Conservation (phyloP, 2,329 filamentous ascomycete genomes). For the Scortechinia acanthostroma region DNA sequence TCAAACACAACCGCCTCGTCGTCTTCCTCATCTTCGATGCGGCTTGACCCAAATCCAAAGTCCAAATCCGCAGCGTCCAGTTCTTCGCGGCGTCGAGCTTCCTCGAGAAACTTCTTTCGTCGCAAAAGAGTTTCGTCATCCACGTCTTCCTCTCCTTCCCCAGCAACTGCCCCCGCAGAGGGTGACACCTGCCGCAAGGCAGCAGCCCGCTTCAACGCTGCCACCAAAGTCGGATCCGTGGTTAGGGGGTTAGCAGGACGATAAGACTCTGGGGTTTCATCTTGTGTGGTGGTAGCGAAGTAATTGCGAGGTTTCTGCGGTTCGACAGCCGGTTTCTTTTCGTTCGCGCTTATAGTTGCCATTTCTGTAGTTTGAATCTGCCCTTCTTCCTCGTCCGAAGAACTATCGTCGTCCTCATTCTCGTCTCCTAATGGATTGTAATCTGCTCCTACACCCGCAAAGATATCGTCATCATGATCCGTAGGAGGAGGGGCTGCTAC, state of each 20-base stretch:
- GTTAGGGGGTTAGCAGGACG: background rate
- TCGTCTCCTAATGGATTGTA: slow-evolving; percentile 51
- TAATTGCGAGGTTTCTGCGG: background rate
- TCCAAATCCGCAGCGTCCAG: background rate
- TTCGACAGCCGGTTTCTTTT: background rate
- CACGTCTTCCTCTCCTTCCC: background rate
- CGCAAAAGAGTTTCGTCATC: background rate
- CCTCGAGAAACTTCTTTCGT: background rate
- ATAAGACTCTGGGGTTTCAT: background rate
- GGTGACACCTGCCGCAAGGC: background rate
- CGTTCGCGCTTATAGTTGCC: too few species aligned
- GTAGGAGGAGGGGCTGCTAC: slow-evolving; percentile 16
- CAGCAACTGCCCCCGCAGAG: background rate
- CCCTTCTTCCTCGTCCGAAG: slow-evolving; percentile 25
- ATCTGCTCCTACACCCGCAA: slow-evolving; percentile 47
- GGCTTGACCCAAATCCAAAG: background rate
- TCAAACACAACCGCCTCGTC: background rate
- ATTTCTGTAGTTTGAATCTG: too few species aligned
- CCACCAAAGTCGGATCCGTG: background rate
- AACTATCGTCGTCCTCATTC: slow-evolving; percentile 34
- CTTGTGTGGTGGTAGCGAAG: background rate
- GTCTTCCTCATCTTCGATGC: background rate
- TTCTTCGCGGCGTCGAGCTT: background rate
- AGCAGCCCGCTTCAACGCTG: background rate
- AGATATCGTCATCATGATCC: slow-evolving; percentile 53